Percentiles rank a stretch among this genome's conserved stretches.
These are phyloP conservation scores for Tylopilus rubrobrunneus DNA, from an alignment of 768 basidiomycete species.

Conservation along the genomic window DNA sequence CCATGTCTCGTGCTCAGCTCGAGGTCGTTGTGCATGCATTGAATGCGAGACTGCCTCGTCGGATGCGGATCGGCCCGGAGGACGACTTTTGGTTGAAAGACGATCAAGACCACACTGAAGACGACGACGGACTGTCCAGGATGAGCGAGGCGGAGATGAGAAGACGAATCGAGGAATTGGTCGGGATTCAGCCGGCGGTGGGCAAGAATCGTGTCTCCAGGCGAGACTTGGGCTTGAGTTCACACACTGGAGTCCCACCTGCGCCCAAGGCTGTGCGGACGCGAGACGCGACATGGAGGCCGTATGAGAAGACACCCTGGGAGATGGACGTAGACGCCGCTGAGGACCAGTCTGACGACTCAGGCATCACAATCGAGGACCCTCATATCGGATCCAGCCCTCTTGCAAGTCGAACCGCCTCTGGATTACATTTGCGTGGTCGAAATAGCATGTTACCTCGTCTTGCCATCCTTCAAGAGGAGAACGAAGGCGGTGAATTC, in stretches of 20 bases:
- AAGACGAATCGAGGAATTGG: slow-evolving; percentile 53
- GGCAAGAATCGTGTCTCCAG: slow-evolving; percentile 27
- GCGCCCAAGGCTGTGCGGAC: slow-evolving; percentile 29
- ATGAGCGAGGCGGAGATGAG: slow-evolving; percentile 46
- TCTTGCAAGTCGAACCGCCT: slow-evolving; percentile 20
- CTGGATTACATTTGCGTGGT: slow-evolving; percentile 3
- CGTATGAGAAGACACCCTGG: slow-evolving; percentile 19
- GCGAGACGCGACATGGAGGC: slow-evolving; percentile 15
- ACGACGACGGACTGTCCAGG: slow-evolving; percentile 15
- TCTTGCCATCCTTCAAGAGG: slow-evolving; percentile 28
- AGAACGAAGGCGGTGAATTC: slow-evolving; percentile 12
- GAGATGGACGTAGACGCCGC: slow-evolving; percentile 22
- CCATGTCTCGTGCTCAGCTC: slow-evolving; percentile 56
- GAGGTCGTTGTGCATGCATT: slow-evolving; percentile 48
- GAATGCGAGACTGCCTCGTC: slow-evolving; percentile 53
- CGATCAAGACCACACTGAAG: neutral
- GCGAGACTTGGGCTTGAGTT: slow-evolving; percentile 22
- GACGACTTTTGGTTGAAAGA: slow-evolving; percentile 21
- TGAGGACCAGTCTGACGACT: slow-evolving; percentile 1
- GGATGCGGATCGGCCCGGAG: slow-evolving; percentile 45
- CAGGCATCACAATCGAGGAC: slow-evolving; percentile 15
- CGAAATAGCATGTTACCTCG: slow-evolving; percentile 1
- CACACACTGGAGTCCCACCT: slow-evolving; percentile 27
- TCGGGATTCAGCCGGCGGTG: slow-evolving; percentile 45
- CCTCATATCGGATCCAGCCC: slow-evolving; percentile 23